Conservation (phyloP, 202 grass and related monocot species). For the Alloteropsis angusta region DNA sequence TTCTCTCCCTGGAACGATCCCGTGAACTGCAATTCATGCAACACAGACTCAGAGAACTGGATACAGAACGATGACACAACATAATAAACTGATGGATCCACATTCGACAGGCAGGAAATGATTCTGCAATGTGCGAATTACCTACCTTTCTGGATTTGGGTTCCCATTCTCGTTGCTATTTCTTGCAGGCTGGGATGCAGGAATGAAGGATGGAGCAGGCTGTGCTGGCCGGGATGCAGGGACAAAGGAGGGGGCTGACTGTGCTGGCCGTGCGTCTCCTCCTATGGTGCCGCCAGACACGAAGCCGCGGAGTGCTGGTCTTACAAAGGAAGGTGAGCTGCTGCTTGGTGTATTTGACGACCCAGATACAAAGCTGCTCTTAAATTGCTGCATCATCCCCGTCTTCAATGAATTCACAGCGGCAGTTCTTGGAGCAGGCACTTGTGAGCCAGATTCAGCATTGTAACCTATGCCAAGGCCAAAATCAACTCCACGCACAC, state of each 20-base stretch:
- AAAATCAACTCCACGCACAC: constrained; percentile 95
- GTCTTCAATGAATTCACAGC: constrained; percentile 57
- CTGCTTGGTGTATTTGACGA: constrained; percentile 38
- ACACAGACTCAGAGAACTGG: constrained; percentile 13
- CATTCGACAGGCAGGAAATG: neutral
- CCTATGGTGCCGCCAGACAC: constrained; percentile 85
- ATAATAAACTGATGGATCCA: neutral
- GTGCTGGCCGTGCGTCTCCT: constrained; percentile 36
- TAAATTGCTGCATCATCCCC: constrained; percentile 86
- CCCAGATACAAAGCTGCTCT: constrained; percentile 82
- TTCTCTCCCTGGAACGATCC: constrained; percentile 71
- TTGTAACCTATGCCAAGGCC: constrained; percentile 88
- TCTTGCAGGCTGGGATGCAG: constrained; percentile 36
- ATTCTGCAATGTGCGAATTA: neutral
- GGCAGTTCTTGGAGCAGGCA: constrained; percentile 49
- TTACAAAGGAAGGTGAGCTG: constrained; percentile 31
- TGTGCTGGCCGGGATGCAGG: constrained; percentile 30
- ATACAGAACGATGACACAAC: neutral
- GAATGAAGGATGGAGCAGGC: constrained; percentile 17
- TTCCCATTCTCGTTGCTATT: constrained; percentile 42
- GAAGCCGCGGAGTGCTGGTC: constrained; percentile 72
- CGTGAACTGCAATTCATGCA: constrained; percentile 50
- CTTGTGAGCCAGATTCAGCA: constrained; percentile 52
- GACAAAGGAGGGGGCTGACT: constrained; percentile 19
- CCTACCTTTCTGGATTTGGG: constrained; percentile 57